Evolutionary conservation across 1,284 basidiomycete genomes (phyloP).

Genomic region (Gymnopus androsaceus): DNA sequence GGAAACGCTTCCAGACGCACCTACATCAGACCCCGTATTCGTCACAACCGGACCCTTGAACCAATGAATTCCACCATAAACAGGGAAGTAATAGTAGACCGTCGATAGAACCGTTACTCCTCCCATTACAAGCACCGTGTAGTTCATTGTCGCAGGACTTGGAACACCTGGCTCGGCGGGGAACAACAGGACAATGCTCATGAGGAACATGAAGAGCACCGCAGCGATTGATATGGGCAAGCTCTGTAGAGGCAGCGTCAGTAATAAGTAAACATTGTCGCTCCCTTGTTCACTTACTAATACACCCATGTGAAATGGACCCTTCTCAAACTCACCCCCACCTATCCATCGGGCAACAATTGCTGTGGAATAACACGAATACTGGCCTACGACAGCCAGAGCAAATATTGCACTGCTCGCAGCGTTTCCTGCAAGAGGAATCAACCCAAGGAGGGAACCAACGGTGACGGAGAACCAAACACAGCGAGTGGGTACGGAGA

Average conservation of each 20-base stretch:
- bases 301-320: slow-evolving; percentile 19
- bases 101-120: slow-evolving; percentile 19
- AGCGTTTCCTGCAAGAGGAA: slow-evolving; percentile 47
- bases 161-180: slow-evolving; percentile 21
- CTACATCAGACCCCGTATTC: too few relatives aligned
- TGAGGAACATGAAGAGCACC: slow-evolving; percentile 30
- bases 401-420: slow-evolving; percentile 53
- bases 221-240: slow-evolving; percentile 27
- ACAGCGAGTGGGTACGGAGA: slow-evolving; percentile 52
- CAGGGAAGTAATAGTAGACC: slow-evolving; percentile 27
- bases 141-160: slow-evolving; percentile 28
- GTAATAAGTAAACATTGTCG: background rate
- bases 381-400: slow-evolving; percentile 44
- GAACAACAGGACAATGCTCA: slow-evolving; percentile 31
- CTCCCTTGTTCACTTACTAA: slow-evolving; percentile 19
- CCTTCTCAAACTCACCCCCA: slow-evolving; percentile 13
- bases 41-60: slow-evolving; percentile 26
- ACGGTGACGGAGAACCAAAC: slow-evolving; percentile 44
- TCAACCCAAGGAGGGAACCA: slow-evolving; percentile 40
- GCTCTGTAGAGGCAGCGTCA: slow-evolving; percentile 21
- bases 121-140: slow-evolving; percentile 30
- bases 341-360: slow-evolving; percentile 32
- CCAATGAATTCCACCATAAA: slow-evolving; percentile 27
- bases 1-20: too few relatives aligned
- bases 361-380: slow-evolving; percentile 44